Percentiles rank a stretch among this genome's conserved stretches.
phyloP scores from a whole-genome alignment of 805 yeast genomes.

The Kuraishia capsulata region DNA sequence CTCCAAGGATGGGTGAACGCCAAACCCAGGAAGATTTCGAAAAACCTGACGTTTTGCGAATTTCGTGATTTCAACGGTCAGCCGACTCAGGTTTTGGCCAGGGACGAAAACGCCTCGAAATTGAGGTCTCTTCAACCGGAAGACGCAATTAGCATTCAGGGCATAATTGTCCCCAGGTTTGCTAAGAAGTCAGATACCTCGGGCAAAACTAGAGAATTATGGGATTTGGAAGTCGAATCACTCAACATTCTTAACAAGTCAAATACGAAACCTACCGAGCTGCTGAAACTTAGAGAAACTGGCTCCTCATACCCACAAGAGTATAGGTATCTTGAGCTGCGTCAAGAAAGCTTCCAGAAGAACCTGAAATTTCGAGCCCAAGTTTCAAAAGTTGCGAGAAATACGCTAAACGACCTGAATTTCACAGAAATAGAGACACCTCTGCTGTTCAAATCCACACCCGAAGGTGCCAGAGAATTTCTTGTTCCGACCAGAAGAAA shows the following conservation, averaged over 20 bases:
- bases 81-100: conserved; percentile 44
- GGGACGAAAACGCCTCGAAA: conserved; percentile 24
- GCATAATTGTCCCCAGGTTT: conserved; percentile 29
- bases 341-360: conserved; percentile 48
- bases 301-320: conserved; percentile 67
- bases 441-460: conserved; percentile 85
- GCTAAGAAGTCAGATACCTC: conserved; percentile 14
- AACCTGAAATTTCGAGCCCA: conserved; percentile 48
- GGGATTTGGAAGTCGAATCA: conserved; percentile 50
- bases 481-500: conserved; percentile 78
- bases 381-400: conserved; percentile 36
- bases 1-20: conserved; percentile 81
- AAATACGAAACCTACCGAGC: conserved; percentile 51
- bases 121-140: conserved; percentile 49
- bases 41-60: conserved; percentile 57
- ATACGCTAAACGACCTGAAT: conserved; percentile 23
- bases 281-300: conserved; percentile 47
- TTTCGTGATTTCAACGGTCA: conserved; percentile 71
- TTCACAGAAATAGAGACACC: conserved; percentile 93
- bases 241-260: conserved; percentile 52
- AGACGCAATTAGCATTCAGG: conserved; percentile 63
- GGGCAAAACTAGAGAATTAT: conserved; percentile 15
- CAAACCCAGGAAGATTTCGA: conserved; percentile 64
- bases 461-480: conserved; percentile 97
- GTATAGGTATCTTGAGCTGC: conserved; percentile 70